Evolutionary conservation across 495 filamentous ascomycete species (phyloP).

Genomic region (Penicillium odoratum): DNA sequence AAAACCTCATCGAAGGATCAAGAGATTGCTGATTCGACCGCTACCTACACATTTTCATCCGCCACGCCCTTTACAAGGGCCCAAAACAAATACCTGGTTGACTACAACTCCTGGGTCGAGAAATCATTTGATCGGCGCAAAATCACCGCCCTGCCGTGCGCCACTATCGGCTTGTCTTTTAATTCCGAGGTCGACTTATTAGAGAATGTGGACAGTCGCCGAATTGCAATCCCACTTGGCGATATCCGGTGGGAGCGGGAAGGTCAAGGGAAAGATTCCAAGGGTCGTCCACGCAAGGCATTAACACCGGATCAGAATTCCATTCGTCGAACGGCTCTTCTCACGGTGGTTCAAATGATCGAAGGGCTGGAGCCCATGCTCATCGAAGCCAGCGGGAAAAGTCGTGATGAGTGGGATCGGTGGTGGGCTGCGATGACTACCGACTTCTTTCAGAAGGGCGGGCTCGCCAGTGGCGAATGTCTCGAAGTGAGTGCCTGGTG

Average conservation of each 20-base stretch:
- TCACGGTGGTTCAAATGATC: conserved; percentile 83
- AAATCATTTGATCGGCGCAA: conserved; percentile 72
- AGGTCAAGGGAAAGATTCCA: conserved; percentile 37
- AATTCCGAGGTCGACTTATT: conserved; percentile 76
- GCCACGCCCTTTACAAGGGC: conserved; percentile 75
- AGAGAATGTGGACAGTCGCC: conserved; percentile 66
- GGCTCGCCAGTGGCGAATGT: conserved; percentile 82
- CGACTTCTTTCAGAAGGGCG: conserved; percentile 75
- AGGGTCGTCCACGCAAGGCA: conserved; percentile 41
- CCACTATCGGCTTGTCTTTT: conserved; percentile 71
- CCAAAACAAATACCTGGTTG: conserved; percentile 78
- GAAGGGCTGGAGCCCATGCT: conserved; percentile 83
- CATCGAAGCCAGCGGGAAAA: conserved; percentile 79
- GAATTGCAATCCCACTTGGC: conserved; percentile 82
- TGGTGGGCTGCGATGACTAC: conserved; percentile 88
- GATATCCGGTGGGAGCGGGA: conserved; percentile 89
- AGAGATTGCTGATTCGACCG: conserved; percentile 61
- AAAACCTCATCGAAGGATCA: conserved; percentile 57
- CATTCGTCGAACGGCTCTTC: conserved; percentile 72
- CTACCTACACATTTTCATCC: conserved; percentile 80
- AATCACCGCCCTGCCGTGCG: conserved; percentile 75
- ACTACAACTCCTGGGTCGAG: conserved; percentile 81
- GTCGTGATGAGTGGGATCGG: conserved; percentile 86
- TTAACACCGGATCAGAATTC: conserved; percentile 73
- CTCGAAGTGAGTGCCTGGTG: conserved; percentile 95